Evolutionary conservation across 1,284 basidiomycete genomes (phyloP).

Genomic region (Cyathus olla): DNA sequence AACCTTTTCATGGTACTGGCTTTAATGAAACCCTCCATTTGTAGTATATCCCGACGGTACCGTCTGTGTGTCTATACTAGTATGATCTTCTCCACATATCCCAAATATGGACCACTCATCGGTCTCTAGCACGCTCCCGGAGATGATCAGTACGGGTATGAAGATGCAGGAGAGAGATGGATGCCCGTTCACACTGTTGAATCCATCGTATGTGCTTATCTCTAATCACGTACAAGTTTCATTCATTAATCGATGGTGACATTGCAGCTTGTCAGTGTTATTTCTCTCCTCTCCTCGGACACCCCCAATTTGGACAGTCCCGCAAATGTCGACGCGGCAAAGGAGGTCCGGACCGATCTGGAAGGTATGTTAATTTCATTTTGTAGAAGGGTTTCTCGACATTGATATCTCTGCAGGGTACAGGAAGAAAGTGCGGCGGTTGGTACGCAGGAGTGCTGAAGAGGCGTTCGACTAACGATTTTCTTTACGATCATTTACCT

Average conservation of each 20-base stretch:
- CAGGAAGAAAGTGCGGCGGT: conserved; percentile 92
- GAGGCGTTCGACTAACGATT: conserved; percentile 77
- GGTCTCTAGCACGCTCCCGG: conserved; percentile 88
- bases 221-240: background rate
- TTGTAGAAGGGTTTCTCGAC: background rate
- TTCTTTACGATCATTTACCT: conserved; percentile 5
- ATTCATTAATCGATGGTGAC: background rate
- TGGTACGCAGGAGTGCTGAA: conserved; percentile 88
- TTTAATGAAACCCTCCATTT: conserved; percentile 9
- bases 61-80: conserved; percentile 97
- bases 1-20: conserved; percentile 1
- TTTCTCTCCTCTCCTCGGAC: conserved; percentile 94
- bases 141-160: conserved; percentile 98
- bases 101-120: background rate
- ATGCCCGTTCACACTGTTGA: conserved; percentile 97
- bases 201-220: conserved; percentile 85
- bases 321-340: conserved; percentile 97
- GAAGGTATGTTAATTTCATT: conserved; percentile 57
- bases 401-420: conserved; percentile 62
- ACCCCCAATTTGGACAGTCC: conserved; percentile 95
- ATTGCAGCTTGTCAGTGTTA: conserved; percentile 91
- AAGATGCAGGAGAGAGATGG: conserved; percentile 98
- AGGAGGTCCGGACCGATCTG: conserved; percentile 85
- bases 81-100: conserved; percentile 39
- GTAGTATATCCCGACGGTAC: conserved; percentile 91